Conservation (phyloP, 768 basidiomycete species). For the Boletus sp. region DNA sequence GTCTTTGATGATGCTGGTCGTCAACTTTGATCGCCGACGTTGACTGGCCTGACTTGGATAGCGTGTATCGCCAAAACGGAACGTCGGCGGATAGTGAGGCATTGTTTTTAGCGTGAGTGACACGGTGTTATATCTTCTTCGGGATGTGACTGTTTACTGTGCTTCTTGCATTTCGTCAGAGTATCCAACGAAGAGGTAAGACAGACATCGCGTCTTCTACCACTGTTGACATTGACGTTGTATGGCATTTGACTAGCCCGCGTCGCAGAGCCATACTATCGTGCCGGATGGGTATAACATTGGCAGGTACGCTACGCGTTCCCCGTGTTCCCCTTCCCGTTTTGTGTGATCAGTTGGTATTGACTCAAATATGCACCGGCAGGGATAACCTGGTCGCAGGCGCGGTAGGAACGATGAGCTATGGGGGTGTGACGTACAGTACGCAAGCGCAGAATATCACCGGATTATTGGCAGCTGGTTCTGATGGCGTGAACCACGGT, state of each 20-base stretch:
- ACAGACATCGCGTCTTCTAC: neutral
- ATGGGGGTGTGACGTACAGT: slow-evolving; percentile 45
- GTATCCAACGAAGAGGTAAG: slow-evolving; percentile 48
- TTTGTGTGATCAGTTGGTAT: too few species aligned
- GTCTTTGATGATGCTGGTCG: neutral
- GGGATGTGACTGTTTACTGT: neutral
- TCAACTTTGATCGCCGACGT: too few species aligned
- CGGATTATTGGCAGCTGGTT: slow-evolving; percentile 54
- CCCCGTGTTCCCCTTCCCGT: neutral
- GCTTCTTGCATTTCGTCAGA: slow-evolving; percentile 21
- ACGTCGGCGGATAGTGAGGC: slow-evolving; percentile 45
- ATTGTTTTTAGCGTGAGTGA: slow-evolving; percentile 57
- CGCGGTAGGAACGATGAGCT: slow-evolving; percentile 39
- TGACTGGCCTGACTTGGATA: neutral
- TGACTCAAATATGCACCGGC: neutral
- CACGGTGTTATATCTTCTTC: neutral
- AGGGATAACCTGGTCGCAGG: slow-evolving; percentile 40
- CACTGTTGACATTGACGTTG: neutral
- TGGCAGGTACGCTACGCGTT: slow-evolving; percentile 36
- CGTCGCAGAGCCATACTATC: slow-evolving; percentile 39
- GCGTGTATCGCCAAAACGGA: slow-evolving; percentile 61
- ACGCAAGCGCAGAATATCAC: slow-evolving; percentile 47
- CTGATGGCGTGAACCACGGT: slow-evolving; percentile 55
- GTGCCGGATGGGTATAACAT: slow-evolving; percentile 49
- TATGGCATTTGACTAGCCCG: slow-evolving; percentile 18